Base-by-base conservation (phyloP, 2,329 filamentous ascomycete species). In the Penicillium psychrosexuale region DNA sequence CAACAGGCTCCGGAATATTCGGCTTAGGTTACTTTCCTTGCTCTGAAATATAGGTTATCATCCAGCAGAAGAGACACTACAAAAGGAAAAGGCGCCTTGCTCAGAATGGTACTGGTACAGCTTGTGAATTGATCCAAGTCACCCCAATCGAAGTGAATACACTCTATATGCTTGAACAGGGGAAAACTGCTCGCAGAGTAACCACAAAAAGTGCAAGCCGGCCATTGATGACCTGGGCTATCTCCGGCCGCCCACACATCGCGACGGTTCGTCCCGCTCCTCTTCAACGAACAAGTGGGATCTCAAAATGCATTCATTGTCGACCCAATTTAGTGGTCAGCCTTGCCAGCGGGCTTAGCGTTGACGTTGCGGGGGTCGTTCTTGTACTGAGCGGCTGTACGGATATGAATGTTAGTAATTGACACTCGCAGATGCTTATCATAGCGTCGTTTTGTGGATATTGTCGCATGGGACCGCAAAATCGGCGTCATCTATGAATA, bases 361-460 rank as follows among this genome's bases (percentile, higher is more conserved):
- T 77, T 74, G 57, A 76, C 76, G 68, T 97, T 97, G 77, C 92
- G 87, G 65, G 92, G 91, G 79, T 97, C 93, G 82, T 96, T 95
- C 87, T 92, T 95, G 85, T 84, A 97, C 81, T 97, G 91, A 69
- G 89, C 90, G 81, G 86, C 93, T 97, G 47, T 27, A 53, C 38
- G 43, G 42, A 51, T 43, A 43, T 7, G 49, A 56, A 47, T 42
- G 59, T 71, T 62, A 69, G 66, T 54, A 38, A 15, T 58, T 44
- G 27, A 45, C 59, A 24, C 34, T 15, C 22, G 36, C 3, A 50
- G 40, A 51, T 42, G 44, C 28, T 51, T 53, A 34, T 55, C 55
- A 58, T 36, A 52, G 38, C 19, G 28, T 48, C 5, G 28, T 30
- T 17, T 33, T 27, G 38, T 8, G 30, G 28, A 24, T 33, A n/a